These are phyloP conservation scores for Leccinum longicurvipes DNA, from an alignment of 768 basidiomycete genomes.

Conservation along the genomic window DNA sequence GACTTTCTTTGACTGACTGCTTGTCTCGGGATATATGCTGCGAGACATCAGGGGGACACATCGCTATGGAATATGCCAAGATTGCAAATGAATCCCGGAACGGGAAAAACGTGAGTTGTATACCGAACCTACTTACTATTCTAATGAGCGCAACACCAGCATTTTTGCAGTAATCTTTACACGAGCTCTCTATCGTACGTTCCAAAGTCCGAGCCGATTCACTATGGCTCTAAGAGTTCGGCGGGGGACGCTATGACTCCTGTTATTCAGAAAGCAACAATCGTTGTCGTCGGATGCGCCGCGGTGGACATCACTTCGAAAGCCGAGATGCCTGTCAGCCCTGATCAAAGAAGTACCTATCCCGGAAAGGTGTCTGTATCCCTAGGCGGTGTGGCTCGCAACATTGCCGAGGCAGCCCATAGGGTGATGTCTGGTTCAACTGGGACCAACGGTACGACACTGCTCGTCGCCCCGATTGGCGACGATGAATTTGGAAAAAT, in stretches of 20 bases:
- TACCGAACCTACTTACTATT: neutral
- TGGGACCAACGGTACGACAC: slow-evolving; percentile 31
- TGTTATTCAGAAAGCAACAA: slow-evolving; percentile 34
- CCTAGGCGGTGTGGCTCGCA: slow-evolving; percentile 91
- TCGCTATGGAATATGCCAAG: slow-evolving; percentile 72
- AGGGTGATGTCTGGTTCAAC: slow-evolving; percentile 45
- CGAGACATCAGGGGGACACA: slow-evolving; percentile 58
- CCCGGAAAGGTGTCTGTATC: slow-evolving; percentile 74
- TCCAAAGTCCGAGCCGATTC: neutral
- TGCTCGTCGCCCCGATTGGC: slow-evolving; percentile 77
- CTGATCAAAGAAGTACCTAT: slow-evolving; percentile 64
- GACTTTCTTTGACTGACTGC: neutral
- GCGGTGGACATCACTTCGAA: slow-evolving; percentile 85
- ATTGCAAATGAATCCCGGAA: slow-evolving; percentile 31
- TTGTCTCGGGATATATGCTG: neutral
- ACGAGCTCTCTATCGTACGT: neutral
- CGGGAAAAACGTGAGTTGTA: slow-evolving; percentile 17
- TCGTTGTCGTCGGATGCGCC: slow-evolving; percentile 80
- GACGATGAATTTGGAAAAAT: slow-evolving; percentile 73
- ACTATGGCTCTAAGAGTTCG: neutral
- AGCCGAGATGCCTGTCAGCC: slow-evolving; percentile 30
- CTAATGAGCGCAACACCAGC: slow-evolving; percentile 10
- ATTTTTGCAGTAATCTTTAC: slow-evolving; percentile 4
- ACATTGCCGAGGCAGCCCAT: slow-evolving; percentile 88
- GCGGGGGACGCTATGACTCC: neutral